A percentile compares a stretch with the other conserved stretches of the same genome.
phyloP scores from a whole-genome alignment of 805 yeast genomes.

The Candida ulmi region DNA sequence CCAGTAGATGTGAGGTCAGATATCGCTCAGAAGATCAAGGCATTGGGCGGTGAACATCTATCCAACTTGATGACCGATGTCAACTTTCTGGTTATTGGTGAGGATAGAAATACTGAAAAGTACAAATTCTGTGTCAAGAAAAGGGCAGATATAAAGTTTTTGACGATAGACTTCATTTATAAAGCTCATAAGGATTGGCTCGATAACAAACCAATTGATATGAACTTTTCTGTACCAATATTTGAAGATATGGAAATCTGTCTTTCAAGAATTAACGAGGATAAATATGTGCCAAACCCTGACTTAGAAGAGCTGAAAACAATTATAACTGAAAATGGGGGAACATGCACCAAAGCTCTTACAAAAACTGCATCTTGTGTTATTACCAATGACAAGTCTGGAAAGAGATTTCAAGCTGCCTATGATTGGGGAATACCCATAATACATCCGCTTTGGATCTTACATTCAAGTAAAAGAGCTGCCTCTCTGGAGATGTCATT shows the following conservation, averaged over 20 bases:
- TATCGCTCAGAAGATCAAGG: constrained; percentile 38
- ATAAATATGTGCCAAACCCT: constrained; percentile 14
- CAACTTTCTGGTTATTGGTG: constrained; percentile 54
- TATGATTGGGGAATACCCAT: constrained; percentile 33
- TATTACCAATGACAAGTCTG: constrained; percentile 44
- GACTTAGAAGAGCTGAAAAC: constrained; percentile 28
- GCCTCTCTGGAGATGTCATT: constrained; percentile 29
- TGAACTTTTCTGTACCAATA: constrained; percentile 29
- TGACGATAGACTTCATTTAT: constrained; percentile 41
- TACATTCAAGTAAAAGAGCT: constrained; percentile 31
- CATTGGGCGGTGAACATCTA: constrained; percentile 55
- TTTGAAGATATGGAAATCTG: constrained; percentile 38
- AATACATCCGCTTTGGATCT: constrained; percentile 38
- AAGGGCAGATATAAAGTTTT: constrained; percentile 52
- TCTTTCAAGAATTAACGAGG: constrained; percentile 28
- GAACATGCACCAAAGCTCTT: constrained; percentile 44
- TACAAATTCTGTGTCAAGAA: constrained; percentile 43
- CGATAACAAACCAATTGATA: constrained; percentile 30
- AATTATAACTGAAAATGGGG: constrained; percentile 40
- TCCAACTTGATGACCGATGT: constrained; percentile 59
- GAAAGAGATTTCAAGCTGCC: constrained; percentile 47
- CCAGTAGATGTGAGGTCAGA: constrained; percentile 25
- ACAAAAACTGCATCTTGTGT: constrained; percentile 38
- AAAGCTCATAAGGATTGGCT: constrained; percentile 47
- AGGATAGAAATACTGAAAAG: constrained; percentile 46